Conservation (phyloP, 164 flowering plant genomes). For the Tetracentron sinense region DNA sequence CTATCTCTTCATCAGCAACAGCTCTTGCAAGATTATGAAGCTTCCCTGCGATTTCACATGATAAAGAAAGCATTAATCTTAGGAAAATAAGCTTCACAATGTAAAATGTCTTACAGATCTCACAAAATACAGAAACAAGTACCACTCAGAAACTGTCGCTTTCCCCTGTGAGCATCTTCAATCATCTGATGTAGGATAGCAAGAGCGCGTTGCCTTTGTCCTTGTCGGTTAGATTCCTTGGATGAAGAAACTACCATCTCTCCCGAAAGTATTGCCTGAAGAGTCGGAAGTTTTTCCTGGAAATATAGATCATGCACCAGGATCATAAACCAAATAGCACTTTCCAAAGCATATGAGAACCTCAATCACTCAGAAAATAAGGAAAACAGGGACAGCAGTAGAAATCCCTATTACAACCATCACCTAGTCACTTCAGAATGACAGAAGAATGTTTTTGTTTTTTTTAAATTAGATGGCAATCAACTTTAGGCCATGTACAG, state of each 20-base stretch:
- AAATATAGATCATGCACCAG: slow-evolving; percentile 12
- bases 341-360: background rate
- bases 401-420: no score
- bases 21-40: slow-evolving; percentile 98
- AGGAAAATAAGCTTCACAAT: background rate
- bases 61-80: slow-evolving; percentile 12
- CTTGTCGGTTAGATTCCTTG: slow-evolving; percentile 61
- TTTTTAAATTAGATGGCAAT: no score
- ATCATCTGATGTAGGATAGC: slow-evolving; percentile 94
- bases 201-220: slow-evolving; percentile 94
- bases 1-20: slow-evolving; percentile 87
- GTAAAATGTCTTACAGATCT: background rate
- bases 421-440: no score
- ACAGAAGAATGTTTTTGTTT: no score
- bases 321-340: background rate
- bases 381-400: background rate
- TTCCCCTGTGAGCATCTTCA: slow-evolving; percentile 98
- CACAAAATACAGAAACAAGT: slow-evolving; percentile 3
- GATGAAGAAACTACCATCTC: slow-evolving; percentile 41
- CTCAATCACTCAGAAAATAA: background rate
- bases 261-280: slow-evolving; percentile 72
- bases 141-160: slow-evolving; percentile 98
- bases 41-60: slow-evolving; percentile 55
- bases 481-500: no score
- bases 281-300: slow-evolving; percentile 65